Base-by-base conservation (phyloP, 495 filamentous ascomycete species). In the Alectoria sarmentosa region DNA sequence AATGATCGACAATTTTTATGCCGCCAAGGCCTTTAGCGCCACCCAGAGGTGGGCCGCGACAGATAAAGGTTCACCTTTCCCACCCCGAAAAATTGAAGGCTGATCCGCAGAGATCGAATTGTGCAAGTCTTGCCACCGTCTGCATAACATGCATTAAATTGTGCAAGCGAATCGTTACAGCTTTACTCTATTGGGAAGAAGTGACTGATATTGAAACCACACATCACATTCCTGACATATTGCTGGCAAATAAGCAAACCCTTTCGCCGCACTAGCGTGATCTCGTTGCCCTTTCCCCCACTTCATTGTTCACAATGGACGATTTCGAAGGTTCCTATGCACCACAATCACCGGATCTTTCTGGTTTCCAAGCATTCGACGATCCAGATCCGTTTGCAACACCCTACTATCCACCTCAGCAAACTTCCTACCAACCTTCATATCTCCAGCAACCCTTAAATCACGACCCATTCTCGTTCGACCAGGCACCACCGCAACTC, bases 261-360 rank as follows among this genome's bases (percentile, higher is more conserved):
- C 8, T 8, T 19, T 30, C 30, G 9, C 5, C 52, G 11, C 13
- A 34, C 30, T 55, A 55, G 52, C 30, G 15, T 34, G 30, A 7
- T 19, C 14, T 34, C 8, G 14, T 54, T 54, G 49, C 49, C n/a
- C n/a, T 0, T 4, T 32, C 26, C 1, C 52, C 52, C 11, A 19
- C 4, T 17, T 46, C 13, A 14, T n/a, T 32, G 7, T 21, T 63
- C 72, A 72, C 66, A 63, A 79, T 79, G 77, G 77, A 76, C 65
- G 75, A 78, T 61, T 75, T 73, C 66, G 76, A 77, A 65, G 74
- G 74, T 49, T 73, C 75, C 32, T 78, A 79, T 64, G 72, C 76
- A 68, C 77, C 77, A 62, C 77, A 72, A 70, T 79, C 77, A 26
- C 77, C 77, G 65, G 77, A 79, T 65, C 80, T 82, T 39, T 78